Conservation (phyloP, 345 rosid genomes). For the Brassica incana region DNA sequence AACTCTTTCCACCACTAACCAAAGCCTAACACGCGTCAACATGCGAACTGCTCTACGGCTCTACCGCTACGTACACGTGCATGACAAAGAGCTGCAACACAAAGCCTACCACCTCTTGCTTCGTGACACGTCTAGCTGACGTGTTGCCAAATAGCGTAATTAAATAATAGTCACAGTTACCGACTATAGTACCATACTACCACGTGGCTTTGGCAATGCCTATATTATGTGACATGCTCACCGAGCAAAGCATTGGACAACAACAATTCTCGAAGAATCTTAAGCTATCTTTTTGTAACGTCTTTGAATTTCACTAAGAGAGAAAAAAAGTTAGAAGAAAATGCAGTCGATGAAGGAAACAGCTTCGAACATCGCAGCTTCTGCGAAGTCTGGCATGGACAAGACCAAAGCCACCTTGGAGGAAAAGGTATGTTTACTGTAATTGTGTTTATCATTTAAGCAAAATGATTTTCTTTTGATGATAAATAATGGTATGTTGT, state of each 20-base stretch:
- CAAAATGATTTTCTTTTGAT: background rate
- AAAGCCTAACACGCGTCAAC: slow-evolving; percentile 18
- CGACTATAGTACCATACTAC: background rate
- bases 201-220: slow-evolving; percentile 16
- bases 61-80: slow-evolving; percentile 25
- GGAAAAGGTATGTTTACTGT: slow-evolving; percentile 54
- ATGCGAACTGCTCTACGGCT: background rate
- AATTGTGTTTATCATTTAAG: background rate
- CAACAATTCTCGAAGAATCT: background rate
- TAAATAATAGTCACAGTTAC: slow-evolving; percentile 13
- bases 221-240: slow-evolving; percentile 14
- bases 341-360: slow-evolving; percentile 63
- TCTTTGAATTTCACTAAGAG: slow-evolving; percentile 5
- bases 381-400: slow-evolving; percentile 78
- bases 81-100: slow-evolving; percentile 1
- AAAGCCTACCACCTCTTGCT: slow-evolving; percentile 34
- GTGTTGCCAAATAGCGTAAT: slow-evolving; percentile 21
- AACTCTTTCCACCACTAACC: background rate
- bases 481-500: background rate
- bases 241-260: background rate
- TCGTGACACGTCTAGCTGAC: slow-evolving; percentile 3
- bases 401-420: slow-evolving; percentile 65
- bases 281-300: background rate
- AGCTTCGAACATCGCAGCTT: slow-evolving; percentile 71
- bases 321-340: background rate